Evolutionary conservation across 129 eudicot genomes (phyloP).

Genomic region (Tagetes patula): DNA sequence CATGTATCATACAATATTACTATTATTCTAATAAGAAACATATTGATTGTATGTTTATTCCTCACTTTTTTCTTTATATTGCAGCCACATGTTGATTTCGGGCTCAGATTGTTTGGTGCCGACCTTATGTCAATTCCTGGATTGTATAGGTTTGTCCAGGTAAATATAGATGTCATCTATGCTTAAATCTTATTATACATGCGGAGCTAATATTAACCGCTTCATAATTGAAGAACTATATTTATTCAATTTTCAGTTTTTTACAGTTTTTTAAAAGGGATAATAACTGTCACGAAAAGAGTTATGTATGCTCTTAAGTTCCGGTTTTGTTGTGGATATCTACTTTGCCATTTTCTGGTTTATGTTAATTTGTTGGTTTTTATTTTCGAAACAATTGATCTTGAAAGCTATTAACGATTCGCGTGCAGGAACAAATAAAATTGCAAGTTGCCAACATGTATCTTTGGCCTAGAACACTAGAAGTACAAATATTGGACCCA

Average conservation of each 20-base stretch:
- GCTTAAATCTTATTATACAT: not conserved
- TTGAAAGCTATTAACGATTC: not conserved
- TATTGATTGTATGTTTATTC: not conserved
- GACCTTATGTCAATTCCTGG: constrained; percentile 99
- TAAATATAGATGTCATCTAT: constrained; percentile 20
- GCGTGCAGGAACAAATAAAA: constrained; percentile 75
- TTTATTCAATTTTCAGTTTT: not conserved
- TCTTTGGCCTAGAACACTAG: constrained; percentile 95
- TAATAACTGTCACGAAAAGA: not conserved
- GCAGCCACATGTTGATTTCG: constrained; percentile 99
- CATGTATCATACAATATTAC: not conserved
- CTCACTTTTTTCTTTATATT: constrained; percentile 6
- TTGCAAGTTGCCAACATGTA: constrained; percentile 97
- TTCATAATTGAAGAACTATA: not conserved
- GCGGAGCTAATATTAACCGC: not conserved
- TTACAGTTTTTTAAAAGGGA: not conserved
- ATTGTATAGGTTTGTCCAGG: constrained; percentile 90
- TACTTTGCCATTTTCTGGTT: constrained; percentile 4
- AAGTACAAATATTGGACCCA: constrained; percentile 84
- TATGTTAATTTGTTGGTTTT: constrained; percentile 3
- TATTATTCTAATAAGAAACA: not conserved
- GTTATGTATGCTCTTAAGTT: not conserved
- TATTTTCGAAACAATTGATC: constrained; percentile 11
- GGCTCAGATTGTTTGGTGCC: constrained; percentile 85
- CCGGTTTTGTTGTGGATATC: not conserved